A percentile compares a stretch with the other conserved stretches of the same genome.
These are phyloP conservation scores for Aspergillus nidulans DNA, from an alignment of 495 filamentous ascomycete species.

Conservation along the genomic window DNA sequence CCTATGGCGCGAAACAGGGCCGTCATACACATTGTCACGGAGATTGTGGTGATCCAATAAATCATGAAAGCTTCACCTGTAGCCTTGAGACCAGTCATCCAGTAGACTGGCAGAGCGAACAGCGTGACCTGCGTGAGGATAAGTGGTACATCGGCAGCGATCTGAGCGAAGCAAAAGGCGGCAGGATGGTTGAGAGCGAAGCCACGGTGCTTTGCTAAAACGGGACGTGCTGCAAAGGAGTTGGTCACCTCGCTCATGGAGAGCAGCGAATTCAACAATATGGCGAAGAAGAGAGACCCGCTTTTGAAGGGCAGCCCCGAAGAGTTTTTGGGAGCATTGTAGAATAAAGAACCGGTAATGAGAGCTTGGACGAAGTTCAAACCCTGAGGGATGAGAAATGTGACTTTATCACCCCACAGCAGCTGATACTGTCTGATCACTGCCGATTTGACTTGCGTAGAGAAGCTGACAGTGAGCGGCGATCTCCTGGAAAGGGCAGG, in stretches of 20 bases:
- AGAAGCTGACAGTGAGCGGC: conserved; percentile 56
- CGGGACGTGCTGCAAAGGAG: conserved; percentile 63
- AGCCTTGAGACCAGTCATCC: conserved; percentile 55
- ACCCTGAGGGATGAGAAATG: conserved; percentile 55
- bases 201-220: conserved; percentile 53
- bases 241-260: conserved; percentile 68
- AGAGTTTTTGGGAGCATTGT: conserved; percentile 39
- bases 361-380: conserved; percentile 34
- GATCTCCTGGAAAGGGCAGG: conserved; percentile 40
- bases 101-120: conserved; percentile 70
- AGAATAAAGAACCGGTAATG: conserved; percentile 36
- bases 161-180: conserved; percentile 67
- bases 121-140: conserved; percentile 59
- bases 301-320: conserved; percentile 50
- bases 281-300: conserved; percentile 64
- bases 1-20: conserved; percentile 49
- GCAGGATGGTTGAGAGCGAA: conserved; percentile 66
- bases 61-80: conserved; percentile 51
- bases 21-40: too few relatives aligned
- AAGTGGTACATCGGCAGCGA: conserved; percentile 65
- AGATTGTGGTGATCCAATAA: conserved; percentile 46
- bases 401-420: conserved; percentile 57
- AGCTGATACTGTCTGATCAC: conserved; percentile 54
- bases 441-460: conserved; percentile 54
- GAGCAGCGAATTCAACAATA: conserved; percentile 70